phyloP scores from a whole-genome alignment of 768 basidiomycete genomes.

The Myochromella boudieri region DNA sequence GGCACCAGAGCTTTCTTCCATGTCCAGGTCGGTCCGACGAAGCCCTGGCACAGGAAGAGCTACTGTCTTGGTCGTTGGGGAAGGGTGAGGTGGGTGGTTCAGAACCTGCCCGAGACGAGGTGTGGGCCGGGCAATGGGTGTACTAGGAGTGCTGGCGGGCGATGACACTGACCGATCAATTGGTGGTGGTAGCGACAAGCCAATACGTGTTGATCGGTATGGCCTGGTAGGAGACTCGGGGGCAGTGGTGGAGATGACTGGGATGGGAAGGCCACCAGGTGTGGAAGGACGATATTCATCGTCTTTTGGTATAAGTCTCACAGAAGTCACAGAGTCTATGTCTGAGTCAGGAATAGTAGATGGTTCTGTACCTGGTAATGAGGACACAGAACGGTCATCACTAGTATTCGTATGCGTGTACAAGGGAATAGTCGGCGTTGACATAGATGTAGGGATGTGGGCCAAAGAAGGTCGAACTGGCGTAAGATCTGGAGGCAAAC shows the following conservation, averaged over 20 bases:
- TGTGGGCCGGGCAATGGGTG: constrained; percentile 10
- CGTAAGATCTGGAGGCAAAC: constrained; percentile 8
- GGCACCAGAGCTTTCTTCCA: constrained; percentile 39
- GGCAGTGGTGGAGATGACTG: constrained; percentile 51
- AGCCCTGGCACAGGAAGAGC: constrained; percentile 5
- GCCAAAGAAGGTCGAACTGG: constrained; percentile 18
- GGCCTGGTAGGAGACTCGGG: constrained; percentile 36
- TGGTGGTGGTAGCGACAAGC: not conserved
- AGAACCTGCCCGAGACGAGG: constrained; percentile 18
- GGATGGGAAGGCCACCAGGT: constrained; percentile 48
- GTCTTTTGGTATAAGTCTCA: constrained; percentile 2
- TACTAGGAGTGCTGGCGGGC: constrained; percentile 3
- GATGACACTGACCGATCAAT: constrained; percentile 4
- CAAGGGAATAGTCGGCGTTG: constrained; percentile 36
- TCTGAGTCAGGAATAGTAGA: constrained; percentile 24
- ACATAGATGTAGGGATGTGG: constrained; percentile 37
- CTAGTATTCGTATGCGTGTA: constrained; percentile 28
- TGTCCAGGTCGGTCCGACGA: constrained; percentile 19
- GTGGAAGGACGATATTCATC: constrained; percentile 19
- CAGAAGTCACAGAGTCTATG: constrained; percentile 19
- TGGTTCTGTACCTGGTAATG: constrained; percentile 34
- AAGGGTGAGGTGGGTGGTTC: constrained; percentile 16
- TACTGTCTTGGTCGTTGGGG: constrained; percentile 2
- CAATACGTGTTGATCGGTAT: constrained; percentile 17
- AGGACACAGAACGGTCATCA: constrained; percentile 36